A percentile compares a stretch with the other conserved stretches of the same genome.
Conservation (phyloP, 2,329 filamentous ascomycete genomes). For the Lasiodiplodia hormozganensis region DNA sequence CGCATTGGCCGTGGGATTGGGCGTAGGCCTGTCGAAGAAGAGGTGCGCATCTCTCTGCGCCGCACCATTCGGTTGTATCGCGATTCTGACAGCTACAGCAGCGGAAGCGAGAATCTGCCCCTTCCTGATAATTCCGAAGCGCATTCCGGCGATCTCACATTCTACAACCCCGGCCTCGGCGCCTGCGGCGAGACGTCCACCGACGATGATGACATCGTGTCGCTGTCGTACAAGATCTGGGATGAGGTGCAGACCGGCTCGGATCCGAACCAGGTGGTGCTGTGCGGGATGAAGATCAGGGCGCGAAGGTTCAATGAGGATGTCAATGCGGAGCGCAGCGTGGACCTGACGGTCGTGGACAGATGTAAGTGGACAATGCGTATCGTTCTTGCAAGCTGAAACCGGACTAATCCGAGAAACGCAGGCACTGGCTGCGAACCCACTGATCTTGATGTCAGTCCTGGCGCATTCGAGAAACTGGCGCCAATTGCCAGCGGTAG, state of each 20-base stretch:
- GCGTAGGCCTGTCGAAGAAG: slow-evolving; percentile 10
- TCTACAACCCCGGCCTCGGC: slow-evolving; percentile 70
- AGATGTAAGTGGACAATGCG: slow-evolving; percentile 55
- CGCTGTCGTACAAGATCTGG: slow-evolving; percentile 72
- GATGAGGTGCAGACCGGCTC: slow-evolving; percentile 61
- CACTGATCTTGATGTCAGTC: slow-evolving; percentile 59
- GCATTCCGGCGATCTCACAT: slow-evolving; percentile 69
- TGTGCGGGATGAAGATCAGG: slow-evolving; percentile 72
- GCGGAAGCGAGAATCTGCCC: slow-evolving; percentile 23
- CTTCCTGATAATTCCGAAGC: slow-evolving; percentile 16
- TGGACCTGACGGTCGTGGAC: slow-evolving; percentile 72
- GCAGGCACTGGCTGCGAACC: slow-evolving; percentile 55
- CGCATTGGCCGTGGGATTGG: slow-evolving; percentile 17
- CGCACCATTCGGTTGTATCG: no score
- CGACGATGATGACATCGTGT: slow-evolving; percentile 66
- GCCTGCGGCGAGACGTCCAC: slow-evolving; percentile 69
- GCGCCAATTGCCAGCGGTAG: slow-evolving; percentile 55
- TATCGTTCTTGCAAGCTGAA: neutral
- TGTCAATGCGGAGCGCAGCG: slow-evolving; percentile 56
- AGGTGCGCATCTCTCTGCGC: neutral
- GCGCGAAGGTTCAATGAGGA: slow-evolving; percentile 59
- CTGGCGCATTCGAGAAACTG: slow-evolving; percentile 55
- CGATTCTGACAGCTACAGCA: neutral
- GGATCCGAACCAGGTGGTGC: slow-evolving; percentile 66
- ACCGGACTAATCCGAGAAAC: slow-evolving; percentile 19